A percentile compares a stretch with the other conserved stretches of the same genome.
These are phyloP conservation scores for Gaeumannomyces sp. DNA, from an alignment of 2,329 filamentous ascomycete genomes.

Conservation along the genomic window DNA sequence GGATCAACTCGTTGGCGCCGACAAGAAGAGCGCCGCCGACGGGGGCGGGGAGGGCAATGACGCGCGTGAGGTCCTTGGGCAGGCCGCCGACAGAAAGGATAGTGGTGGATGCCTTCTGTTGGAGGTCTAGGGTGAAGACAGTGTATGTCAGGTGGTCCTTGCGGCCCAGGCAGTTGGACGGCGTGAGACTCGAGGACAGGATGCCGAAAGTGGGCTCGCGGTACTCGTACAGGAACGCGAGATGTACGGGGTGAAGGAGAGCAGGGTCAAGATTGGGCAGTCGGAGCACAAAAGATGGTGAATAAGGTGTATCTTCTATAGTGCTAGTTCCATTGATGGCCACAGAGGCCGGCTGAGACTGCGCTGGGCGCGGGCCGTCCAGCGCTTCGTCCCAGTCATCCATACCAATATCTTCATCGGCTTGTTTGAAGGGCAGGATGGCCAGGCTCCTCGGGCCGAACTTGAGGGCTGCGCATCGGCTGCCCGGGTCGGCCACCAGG, in stretches of 20 bases:
- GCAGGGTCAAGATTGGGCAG: conserved; percentile 82
- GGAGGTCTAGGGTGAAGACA: conserved; percentile 90
- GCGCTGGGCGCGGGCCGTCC: conserved; percentile 58
- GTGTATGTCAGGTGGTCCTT: conserved; percentile 86
- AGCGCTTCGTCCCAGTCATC: conserved; percentile 83
- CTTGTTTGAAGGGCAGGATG: conserved; percentile 85
- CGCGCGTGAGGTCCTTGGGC: conserved; percentile 78
- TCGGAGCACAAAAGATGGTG: conserved; percentile 86
- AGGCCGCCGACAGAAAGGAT: conserved; percentile 80
- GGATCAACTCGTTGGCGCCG: conserved; percentile 84
- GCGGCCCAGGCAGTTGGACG: conserved; percentile 72
- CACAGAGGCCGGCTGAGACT: conserved; percentile 31
- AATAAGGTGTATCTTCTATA: conserved; percentile 67
- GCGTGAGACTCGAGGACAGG: conserved; percentile 67
- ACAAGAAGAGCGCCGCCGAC: conserved; percentile 84
- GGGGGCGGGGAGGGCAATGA: conserved; percentile 76
- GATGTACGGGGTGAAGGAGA: conserved; percentile 81
- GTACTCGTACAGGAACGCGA: conserved; percentile 94
- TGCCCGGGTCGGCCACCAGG: conserved; percentile 82
- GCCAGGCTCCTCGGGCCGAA: conserved; percentile 86
- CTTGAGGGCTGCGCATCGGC: conserved; percentile 88
- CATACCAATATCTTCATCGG: conserved; percentile 82
- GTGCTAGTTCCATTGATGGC: conserved; percentile 36
- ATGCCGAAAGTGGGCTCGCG: conserved; percentile 96
- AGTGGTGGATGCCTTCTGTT: conserved; percentile 87